A percentile compares a stretch with the other conserved stretches of the same genome.
Conservation (phyloP, 331 rosid species). For the Quercus phellos region DNA sequence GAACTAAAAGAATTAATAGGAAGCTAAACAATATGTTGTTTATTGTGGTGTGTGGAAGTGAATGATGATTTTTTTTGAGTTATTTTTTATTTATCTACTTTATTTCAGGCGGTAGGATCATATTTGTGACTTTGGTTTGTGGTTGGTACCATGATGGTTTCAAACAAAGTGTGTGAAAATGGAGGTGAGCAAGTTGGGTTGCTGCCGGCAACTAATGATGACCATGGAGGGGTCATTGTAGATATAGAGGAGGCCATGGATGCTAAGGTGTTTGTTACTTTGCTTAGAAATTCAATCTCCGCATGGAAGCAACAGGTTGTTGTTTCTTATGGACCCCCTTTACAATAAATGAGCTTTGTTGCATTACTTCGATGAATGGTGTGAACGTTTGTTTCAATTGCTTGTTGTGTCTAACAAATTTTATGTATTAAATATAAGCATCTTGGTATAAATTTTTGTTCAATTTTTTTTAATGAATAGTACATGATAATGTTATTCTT, state of each 20-base stretch:
- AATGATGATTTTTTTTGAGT: background rate
- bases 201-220: slow-evolving; percentile 25
- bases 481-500: no score
- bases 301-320: slow-evolving; percentile 23
- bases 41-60: no score
- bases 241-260: slow-evolving; percentile 28
- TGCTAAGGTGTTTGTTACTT: slow-evolving; percentile 7
- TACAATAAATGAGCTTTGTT: background rate
- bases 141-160: slow-evolving; percentile 32
- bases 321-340: background rate
- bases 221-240: slow-evolving; percentile 35
- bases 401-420: background rate
- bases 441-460: no score
- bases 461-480: no score
- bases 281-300: slow-evolving; percentile 29
- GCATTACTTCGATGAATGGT: background rate
- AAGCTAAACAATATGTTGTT: no score
- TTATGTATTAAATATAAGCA: background rate
- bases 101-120: background rate
- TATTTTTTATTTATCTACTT: background rate
- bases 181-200: slow-evolving; percentile 6
- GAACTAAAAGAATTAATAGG: no score
- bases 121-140: slow-evolving; percentile 10
- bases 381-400: background rate
- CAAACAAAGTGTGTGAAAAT: slow-evolving; percentile 31